Evolutionary conservation across 2,329 filamentous ascomycete species (phyloP), one percentile per base, ranked within the genome.

Genomic region (Colletotrichum viniferum): DNA sequence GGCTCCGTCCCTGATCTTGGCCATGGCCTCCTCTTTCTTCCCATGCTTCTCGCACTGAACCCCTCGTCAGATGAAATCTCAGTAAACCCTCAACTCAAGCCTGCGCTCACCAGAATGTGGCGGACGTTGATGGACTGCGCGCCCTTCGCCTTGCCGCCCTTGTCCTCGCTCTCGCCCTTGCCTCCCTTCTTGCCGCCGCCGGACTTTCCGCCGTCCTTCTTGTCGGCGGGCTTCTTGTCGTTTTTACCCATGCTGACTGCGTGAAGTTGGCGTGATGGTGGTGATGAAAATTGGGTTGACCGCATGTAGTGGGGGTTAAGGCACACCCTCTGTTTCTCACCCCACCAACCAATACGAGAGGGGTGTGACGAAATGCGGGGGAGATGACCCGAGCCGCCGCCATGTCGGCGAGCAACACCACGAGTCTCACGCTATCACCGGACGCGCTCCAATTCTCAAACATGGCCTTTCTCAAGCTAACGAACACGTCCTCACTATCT

Each of bases 1-100:
- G 66, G 88, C 88, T 2, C 94, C 93, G 5, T 87, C 90, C 52
- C 88, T 88, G 67, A 96, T 84, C 84, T 95, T 93, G 72, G 89
- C 90, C 18, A 95, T 82, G 1, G 94, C 94, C 81, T 95, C 92
- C 81, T 95, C 94, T 81, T 95, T 96, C 83, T 93, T 95, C n/a
- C 87, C 85, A 81, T 95, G 92, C 81, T 96, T 96, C 82, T 93
- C 92, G 80, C 94, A 96, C 86, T 92, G 63, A 26, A 8, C 13
- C 36, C 18, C 5, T 18, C 18, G 65, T 76, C 60, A 73, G 65
- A 21, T 62, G 7, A 18, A 62, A 24, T 43, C 9, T n/a, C 16
- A 9, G 55, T 7, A 38, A 32, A 14, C 9, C 9, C n/a, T 18
- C 21, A n/a, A 6, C 8, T 12, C 30, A 62, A 55, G 16, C 12